Base-by-base conservation (phyloP, 768 basidiomycete species). In the Lactifluus volemus region DNA sequence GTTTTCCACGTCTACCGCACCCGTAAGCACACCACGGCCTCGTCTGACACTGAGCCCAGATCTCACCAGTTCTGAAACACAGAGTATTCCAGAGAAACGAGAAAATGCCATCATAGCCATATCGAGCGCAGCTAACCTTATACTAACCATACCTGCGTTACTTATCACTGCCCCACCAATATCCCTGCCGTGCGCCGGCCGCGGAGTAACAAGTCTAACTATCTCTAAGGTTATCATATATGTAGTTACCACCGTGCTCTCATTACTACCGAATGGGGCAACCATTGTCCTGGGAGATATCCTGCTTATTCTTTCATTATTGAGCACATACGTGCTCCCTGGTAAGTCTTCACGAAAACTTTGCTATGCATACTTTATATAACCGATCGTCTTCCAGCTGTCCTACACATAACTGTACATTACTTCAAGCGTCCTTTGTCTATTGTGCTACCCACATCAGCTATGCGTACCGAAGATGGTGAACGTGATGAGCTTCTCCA, bases 381-480 rank as follows among this genome's bases (percentile, higher is more conserved):
- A 6, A 19, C 48, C 32, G 32, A 58, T 34, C 29, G 7, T 50
- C 55, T 45, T 49, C 29, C 69, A 81, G 88, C 91, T 15, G 68
- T 92, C 52, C 73, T 89, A 56, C 92, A 95, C 73, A 83, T 96
- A 65, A 79, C 80, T 30, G 83, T 85, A 4, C 93, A 96, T 74
- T 85, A 91, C 69, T 86, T 97, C 74, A 84, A 84, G 60, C 83
- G 84, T 3, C 94, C 94, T 2, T 77, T 94, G 3, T 78, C 89
- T 0, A 97, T 97, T 68, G 79, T 96, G 58, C 80, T 93, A 41
- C 87, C 84, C n/a, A 58, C 55, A 49, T 69, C 66, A 19, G 39
- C 21, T 19, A 3, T 49, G 6, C 61, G 41, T 32, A 36, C 55
- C 9, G 55, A 42, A 53, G 61, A 53, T 34, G 56, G 61, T 12